A percentile compares a stretch with the other conserved stretches of the same genome.
Evolutionary conservation across 495 filamentous ascomycete species (phyloP).

Genomic region (Daldinia vernicosa): DNA sequence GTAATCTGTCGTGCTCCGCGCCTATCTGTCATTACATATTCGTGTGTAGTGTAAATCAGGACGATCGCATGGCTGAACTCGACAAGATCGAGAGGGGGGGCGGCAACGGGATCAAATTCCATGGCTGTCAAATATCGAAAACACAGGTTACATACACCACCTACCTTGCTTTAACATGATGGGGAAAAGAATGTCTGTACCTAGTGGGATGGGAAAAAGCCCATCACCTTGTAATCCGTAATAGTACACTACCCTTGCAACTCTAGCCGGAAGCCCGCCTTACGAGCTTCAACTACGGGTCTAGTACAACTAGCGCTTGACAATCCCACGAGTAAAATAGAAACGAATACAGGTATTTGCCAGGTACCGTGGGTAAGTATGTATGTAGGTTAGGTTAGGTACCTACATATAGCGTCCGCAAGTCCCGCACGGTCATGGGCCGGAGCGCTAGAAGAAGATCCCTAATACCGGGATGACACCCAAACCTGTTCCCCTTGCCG

Average conservation of each 20-base stretch:
- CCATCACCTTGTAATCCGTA: too few species aligned
- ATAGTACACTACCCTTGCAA: slow-evolving; percentile 20
- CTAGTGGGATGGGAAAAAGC: slow-evolving; percentile 8
- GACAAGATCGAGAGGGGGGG: slow-evolving; percentile 14
- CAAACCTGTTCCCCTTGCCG: slow-evolving; percentile 29
- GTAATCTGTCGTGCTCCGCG: slow-evolving; percentile 34
- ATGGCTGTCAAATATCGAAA: slow-evolving; percentile 18
- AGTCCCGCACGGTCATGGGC: slow-evolving; percentile 36
- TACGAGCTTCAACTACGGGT: slow-evolving; percentile 22
- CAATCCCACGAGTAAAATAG: neutral
- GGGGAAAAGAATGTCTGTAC: slow-evolving; percentile 10
- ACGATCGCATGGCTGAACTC: slow-evolving; percentile 28
- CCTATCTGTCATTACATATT: slow-evolving; percentile 33
- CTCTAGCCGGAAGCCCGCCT: slow-evolving; percentile 25
- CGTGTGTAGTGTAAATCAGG: slow-evolving; percentile 9
- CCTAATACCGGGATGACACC: slow-evolving; percentile 30
- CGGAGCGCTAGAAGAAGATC: slow-evolving; percentile 40
- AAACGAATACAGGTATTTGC: slow-evolving; percentile 17
- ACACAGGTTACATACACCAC: slow-evolving; percentile 2
- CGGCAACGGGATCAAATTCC: slow-evolving; percentile 3
- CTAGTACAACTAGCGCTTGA: slow-evolving; percentile 9
- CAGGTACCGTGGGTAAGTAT: slow-evolving; percentile 23
- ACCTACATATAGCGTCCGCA: slow-evolving; percentile 2
- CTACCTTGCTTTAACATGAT: neutral
- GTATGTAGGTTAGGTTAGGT: neutral